These are phyloP conservation scores for Rhipidocladum racemiflorum DNA, from an alignment of 176 grass and related monocot species.

Conservation along the genomic window DNA sequence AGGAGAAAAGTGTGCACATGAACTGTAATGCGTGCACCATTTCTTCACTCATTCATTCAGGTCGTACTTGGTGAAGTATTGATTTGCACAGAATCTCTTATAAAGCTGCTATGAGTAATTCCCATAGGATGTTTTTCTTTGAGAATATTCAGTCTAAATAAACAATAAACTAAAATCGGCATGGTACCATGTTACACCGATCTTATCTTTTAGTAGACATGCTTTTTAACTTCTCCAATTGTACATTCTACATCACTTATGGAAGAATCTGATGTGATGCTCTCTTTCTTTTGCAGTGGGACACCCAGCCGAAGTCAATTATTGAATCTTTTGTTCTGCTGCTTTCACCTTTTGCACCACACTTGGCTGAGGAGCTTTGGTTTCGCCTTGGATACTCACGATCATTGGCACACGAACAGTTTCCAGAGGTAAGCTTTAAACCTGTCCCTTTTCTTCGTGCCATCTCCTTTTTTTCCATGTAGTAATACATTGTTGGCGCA, in stretches of 20 bases:
- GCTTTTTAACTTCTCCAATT: background rate
- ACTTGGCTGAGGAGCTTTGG: slow-evolving; percentile 92
- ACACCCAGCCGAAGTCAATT: slow-evolving; percentile 61
- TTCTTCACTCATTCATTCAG: background rate
- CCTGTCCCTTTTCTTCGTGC: no score
- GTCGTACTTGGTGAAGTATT: slow-evolving; percentile 4
- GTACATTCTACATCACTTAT: background rate
- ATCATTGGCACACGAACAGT: slow-evolving; percentile 69
- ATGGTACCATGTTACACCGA: background rate
- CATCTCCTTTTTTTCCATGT: background rate
- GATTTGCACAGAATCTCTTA: background rate
- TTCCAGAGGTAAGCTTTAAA: slow-evolving; percentile 71
- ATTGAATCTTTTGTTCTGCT: slow-evolving; percentile 71
- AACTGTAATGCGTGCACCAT: background rate
- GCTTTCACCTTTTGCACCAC: slow-evolving; percentile 87
- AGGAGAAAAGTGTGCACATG: background rate
- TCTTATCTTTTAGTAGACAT: background rate
- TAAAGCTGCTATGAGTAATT: background rate
- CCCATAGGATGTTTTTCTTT: background rate
- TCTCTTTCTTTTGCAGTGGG: slow-evolving; percentile 59
- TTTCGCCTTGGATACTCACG: slow-evolving; percentile 70
- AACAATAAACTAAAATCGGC: background rate
- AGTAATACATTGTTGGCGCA: background rate
- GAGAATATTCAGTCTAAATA: background rate
- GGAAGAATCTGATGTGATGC: background rate